Conservation (phyloP, 2,329 filamentous ascomycete genomes). For the Periglandula ipomoeae region DNA sequence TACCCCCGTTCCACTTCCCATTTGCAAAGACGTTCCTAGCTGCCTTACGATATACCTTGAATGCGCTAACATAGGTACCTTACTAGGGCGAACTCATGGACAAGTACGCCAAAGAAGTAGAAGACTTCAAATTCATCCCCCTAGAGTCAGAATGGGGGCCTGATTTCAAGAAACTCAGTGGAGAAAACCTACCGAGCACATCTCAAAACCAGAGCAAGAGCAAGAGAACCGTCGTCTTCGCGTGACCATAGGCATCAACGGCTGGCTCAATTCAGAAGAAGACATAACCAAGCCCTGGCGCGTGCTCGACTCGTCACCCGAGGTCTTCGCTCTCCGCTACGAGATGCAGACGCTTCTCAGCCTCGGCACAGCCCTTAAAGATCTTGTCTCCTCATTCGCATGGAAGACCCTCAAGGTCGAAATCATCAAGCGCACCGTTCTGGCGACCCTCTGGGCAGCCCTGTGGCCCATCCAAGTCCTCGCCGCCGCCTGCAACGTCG, state of each 20-base stretch:
- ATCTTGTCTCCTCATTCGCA: constrained; percentile 64
- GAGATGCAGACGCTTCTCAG: constrained; percentile 70
- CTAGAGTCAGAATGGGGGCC: constrained; percentile 41
- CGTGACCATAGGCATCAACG: constrained; percentile 78
- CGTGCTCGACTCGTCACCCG: constrained; percentile 54
- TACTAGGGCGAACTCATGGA: constrained; percentile 70
- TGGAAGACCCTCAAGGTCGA: constrained; percentile 67
- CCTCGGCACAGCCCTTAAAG: constrained; percentile 63
- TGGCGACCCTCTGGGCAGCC: constrained; percentile 58
- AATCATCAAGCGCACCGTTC: constrained; percentile 63
- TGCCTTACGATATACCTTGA: neutral
- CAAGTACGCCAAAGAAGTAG: constrained; percentile 75
- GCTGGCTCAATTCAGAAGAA: constrained; percentile 68
- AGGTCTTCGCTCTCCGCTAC: constrained; percentile 78
- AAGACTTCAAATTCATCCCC: constrained; percentile 73
- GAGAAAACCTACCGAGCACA: no score
- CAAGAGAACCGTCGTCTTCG: constrained; percentile 47
- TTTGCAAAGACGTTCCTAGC: no score
- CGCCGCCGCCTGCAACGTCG: constrained; percentile 58
- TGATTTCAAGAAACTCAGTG: constrained; percentile 5
- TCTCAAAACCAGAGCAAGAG: constrained; percentile 9
- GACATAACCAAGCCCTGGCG: constrained; percentile 77
- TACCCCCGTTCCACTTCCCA: neutral
- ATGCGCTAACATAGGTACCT: neutral
- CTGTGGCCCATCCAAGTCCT: constrained; percentile 62